Base-by-base conservation (phyloP, 129 eudicot genomes). In the Helichrysum umbraculigerum region DNA sequence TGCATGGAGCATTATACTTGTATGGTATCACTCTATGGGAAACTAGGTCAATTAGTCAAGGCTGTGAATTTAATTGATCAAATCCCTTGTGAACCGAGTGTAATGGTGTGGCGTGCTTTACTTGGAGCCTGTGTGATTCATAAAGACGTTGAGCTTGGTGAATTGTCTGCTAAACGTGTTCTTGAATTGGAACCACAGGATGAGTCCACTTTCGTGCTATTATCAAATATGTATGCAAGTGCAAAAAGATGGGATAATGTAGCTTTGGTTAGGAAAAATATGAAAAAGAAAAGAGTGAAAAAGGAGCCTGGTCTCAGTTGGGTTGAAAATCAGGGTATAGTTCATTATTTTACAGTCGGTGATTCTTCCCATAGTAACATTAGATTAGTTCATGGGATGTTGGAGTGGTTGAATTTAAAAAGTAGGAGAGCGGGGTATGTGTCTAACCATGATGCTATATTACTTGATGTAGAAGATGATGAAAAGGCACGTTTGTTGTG, bases 251-350 rank as follows among this genome's bases (percentile, higher is more conserved):
- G 97, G 97, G 95, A 84, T 44, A 85, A 78, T 79, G 97, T 88
- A 68, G 94, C 92, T 51, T 68, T 73, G 25, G 88, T 91, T 28
- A 83, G 97, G 85, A 91, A 88, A 75, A 81, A 71, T 44, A 91
- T 91, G 97, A 88, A 86, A 85, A 85, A 63, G 72, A 88, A 85
- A 77, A 75, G 88, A 68, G 86, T 88, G 34, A 91, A 86, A 82
- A 91, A 91, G 73, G 95, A 91, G 66, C 95, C 95, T 7, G 95
- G 97, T 9, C 74, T 91, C 6, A 91, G 97, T 80, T 91, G 95
- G 97, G 79, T 91, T 52, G 95, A 85, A 81, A 81, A 64, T 42
- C 92, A 86, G 33, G 97, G 97, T 7, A 81, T 64, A 17, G 85
- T 85, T 66, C 97, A 91, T 73, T 91, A 83, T 74, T 91, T 88